A percentile compares a stretch with the other conserved stretches of the same genome.
These are phyloP conservation scores for Plasmodium coatneyi DNA, from an alignment of 169 alveolate species.

Conservation along the genomic window DNA sequence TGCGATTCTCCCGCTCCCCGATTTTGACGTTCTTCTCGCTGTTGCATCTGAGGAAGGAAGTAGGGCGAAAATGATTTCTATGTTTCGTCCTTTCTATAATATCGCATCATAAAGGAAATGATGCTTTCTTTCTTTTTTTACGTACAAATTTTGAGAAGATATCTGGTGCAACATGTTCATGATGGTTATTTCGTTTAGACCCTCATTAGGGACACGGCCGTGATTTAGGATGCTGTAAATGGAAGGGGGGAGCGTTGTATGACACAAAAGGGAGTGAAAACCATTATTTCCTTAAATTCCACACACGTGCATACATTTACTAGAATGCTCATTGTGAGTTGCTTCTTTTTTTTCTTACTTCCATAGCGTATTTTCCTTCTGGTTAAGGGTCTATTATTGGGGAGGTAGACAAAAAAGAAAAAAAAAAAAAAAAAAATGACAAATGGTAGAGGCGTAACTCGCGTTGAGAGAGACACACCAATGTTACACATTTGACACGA, in stretches of 20 bases:
- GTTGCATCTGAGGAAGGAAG: constrained; percentile 38
- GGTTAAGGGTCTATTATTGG: constrained; percentile 33
- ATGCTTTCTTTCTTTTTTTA: constrained; percentile 2
- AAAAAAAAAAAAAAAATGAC: not conserved
- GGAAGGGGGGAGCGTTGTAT: not conserved
- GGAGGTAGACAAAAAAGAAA: not conserved
- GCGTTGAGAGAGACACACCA: not conserved
- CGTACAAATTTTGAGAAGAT: constrained; percentile 66
- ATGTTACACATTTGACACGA: not conserved
- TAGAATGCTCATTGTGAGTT: not conserved
- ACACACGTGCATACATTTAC: not conserved
- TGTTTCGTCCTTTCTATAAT: not conserved
- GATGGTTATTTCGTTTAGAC: constrained; percentile 57
- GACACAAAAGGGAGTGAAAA: not conserved
- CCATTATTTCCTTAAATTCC: not conserved
- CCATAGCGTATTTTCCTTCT: constrained; percentile 44
- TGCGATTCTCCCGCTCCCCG: constrained; percentile 64
- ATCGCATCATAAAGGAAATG: not conserved
- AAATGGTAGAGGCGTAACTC: not conserved
- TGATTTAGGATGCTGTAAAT: constrained; percentile 28
- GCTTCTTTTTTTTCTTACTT: constrained; percentile 27
- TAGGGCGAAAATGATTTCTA: not conserved
- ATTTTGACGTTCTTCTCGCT: constrained; percentile 73
- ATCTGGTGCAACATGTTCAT: constrained; percentile 55
- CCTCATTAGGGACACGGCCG: constrained; percentile 57